Base-by-base conservation (phyloP, 352 stramenopile species). In the Phytophthora rubi region DNA sequence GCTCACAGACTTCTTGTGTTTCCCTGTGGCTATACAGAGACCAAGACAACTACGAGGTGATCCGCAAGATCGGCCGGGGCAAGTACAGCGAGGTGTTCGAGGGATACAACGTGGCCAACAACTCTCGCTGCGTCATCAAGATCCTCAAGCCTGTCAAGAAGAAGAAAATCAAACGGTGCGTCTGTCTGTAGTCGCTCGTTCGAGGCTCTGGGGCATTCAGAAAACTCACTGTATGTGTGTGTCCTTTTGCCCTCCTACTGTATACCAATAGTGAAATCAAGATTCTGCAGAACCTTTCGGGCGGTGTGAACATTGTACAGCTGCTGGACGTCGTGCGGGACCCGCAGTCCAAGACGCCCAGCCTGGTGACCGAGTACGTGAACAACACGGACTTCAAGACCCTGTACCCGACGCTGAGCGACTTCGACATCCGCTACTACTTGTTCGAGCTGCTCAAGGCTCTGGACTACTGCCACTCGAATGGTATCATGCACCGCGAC, bases 61-160 rank as follows among this genome's bases (percentile, higher is more conserved):
- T 99, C 45, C 89, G 97, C 57, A 99, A 99, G 88, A 99, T 99
- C 68, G 98, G 98, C 16, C 88, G 98, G 39, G 98, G 98, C 64
- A 99, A 99, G 88, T 99, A 99, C 83, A 98, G 90, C 65, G 98
- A 99, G 73, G 97, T 99, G 55, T 99, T 99, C 68, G 92, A 98
- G 71, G 98, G 98, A n/a, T 95, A 99, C 73, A 99, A 99, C 70
- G 90, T 99, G 26, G 81, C 83, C 18, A 99, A 97, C 77, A 98
- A 98, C 70, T 93, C 88, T 37, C 98, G 98, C 69, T 99, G 97
- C 78, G 97, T 99, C n/a, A 98, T 99, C 68, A 99, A 99, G 89
- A 99, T 99, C 74, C 89, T 99, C 53, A 99, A 99, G 83, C 98
- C 98, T 13, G 98, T 99, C n/a, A 99, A 99, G 91, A 99, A 99